Base-by-base conservation (phyloP, 768 basidiomycete species). In the Phallus indusiatus region DNA sequence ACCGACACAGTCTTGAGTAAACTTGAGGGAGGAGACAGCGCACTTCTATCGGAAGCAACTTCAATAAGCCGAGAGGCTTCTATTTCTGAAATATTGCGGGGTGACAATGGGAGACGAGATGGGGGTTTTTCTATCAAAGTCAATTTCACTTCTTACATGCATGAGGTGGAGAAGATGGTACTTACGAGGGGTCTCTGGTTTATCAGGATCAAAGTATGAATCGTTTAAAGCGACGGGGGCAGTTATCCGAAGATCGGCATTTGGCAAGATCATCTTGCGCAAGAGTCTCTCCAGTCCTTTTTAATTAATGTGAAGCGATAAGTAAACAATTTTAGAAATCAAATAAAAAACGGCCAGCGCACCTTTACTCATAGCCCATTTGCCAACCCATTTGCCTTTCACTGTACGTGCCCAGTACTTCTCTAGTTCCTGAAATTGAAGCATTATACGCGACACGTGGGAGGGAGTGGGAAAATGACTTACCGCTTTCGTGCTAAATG, bases 391-490 rank as follows among this genome's bases (percentile, higher is more conserved):
- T 67, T 84, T 85, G 11, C 93, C 93, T 1, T 81, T 79, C 61
- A 85, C 85, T 2, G 94, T 93, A 17, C 92, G 81, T 48, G 81
- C 74, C 86, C 90, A 95, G 69, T 99, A 99, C 55, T 78, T 78
- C 67, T 91, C 86, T 22, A 95, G 71, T 63, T 91, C 88, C 47
- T 88, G 22, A 56, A 5, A 16, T 46, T 16, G 8, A 14, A 2
- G 42, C 7, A 22, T 28, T 1, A 47, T 48, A 55, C 17, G 6
- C 28, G 17, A 18, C 17, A 36, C 20, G 34, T 14, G 22, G 34
- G 54, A 28, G 10, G 53, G 18, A 20, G 21, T 16, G 9, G 53
- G 17, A 54, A 28, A 54, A 2, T 22, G 20, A 18, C 57, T 24
- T 37, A 59, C 57, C 18, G 57, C 90, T 65, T 86, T 84, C 14